phyloP scores from a whole-genome alignment of 805 yeast genomes.

The Kodamaea sagamina region DNA sequence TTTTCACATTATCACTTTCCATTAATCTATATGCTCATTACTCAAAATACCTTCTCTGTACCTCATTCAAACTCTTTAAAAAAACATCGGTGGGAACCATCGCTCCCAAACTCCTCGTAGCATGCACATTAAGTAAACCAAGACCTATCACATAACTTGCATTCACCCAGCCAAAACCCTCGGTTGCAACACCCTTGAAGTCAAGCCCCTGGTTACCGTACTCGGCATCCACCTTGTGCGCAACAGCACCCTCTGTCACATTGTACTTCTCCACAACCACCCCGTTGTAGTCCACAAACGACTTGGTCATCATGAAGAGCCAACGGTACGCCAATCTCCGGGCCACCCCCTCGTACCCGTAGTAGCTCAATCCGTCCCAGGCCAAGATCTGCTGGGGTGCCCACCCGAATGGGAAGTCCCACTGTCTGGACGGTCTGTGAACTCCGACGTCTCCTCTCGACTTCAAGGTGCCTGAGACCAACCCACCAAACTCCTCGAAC shows the following conservation, averaged over 20 bases:
- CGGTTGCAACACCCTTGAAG: constrained; percentile 89
- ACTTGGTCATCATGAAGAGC: constrained; percentile 85
- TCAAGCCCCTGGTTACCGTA: constrained; percentile 96
- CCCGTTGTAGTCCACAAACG: constrained; percentile 90
- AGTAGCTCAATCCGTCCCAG: constrained; percentile 81
- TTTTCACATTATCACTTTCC: background rate
- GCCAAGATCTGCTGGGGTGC: constrained; percentile 96
- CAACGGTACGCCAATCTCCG: constrained; percentile 80
- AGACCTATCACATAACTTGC: constrained; percentile 79
- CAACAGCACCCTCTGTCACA: constrained; percentile 78
- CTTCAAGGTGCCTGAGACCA: constrained; percentile 77
- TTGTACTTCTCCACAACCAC: constrained; percentile 95
- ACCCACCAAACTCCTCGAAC: constrained; percentile 86
- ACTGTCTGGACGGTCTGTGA: constrained; percentile 84
- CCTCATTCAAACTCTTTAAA: constrained; percentile 47
- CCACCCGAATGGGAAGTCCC: constrained; percentile 99
- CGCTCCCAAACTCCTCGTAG: constrained; percentile 76
- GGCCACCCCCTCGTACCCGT: constrained; percentile 66
- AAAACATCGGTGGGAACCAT: constrained; percentile 59
- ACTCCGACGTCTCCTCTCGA: constrained; percentile 73
- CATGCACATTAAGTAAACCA: constrained; percentile 62
- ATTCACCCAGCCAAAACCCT: constrained; percentile 99
- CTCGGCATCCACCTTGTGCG: constrained; percentile 92
- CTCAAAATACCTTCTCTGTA: constrained; percentile 21
- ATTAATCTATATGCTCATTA: background rate